These are phyloP conservation scores for Saccharum hybrid DNA, from an alignment of 202 grass and related monocot genomes.

Conservation along the genomic window DNA sequence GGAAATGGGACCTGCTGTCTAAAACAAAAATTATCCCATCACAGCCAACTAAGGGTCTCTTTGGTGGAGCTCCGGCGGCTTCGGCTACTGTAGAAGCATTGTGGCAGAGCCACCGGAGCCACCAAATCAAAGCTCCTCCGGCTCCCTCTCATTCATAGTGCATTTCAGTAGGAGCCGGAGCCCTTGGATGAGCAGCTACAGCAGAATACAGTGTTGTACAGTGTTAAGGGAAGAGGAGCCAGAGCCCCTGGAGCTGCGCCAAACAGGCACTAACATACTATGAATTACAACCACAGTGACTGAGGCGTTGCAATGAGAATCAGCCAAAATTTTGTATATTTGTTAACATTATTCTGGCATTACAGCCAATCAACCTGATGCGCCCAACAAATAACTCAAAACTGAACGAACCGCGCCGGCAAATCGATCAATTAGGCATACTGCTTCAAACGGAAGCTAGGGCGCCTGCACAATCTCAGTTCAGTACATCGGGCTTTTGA, in stretches of 20 bases:
- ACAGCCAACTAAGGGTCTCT: not conserved
- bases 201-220: no score
- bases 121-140: no score
- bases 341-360: conserved; percentile 37
- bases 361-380: conserved; percentile 44
- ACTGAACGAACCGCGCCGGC: not conserved
- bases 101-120: no score
- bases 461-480: conserved; percentile 28
- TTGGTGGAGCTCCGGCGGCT: no score
- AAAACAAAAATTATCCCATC: not conserved
- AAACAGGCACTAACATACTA: not conserved
- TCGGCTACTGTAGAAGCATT: no score
- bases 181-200: no score
- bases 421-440: conserved; percentile 11
- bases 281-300: not conserved
- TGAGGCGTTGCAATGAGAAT: not conserved
- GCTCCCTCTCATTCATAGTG: no score
- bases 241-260: no score
- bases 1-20: not conserved
- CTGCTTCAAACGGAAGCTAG: not conserved
- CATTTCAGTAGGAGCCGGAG: no score
- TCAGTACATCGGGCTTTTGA: conserved; percentile 49
- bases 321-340: not conserved
- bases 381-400: conserved; percentile 14
- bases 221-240: no score